Percentiles rank a stretch among this genome's conserved stretches.
Evolutionary conservation across 169 alveolate species (phyloP).

Genomic region (Theileria equi): DNA sequence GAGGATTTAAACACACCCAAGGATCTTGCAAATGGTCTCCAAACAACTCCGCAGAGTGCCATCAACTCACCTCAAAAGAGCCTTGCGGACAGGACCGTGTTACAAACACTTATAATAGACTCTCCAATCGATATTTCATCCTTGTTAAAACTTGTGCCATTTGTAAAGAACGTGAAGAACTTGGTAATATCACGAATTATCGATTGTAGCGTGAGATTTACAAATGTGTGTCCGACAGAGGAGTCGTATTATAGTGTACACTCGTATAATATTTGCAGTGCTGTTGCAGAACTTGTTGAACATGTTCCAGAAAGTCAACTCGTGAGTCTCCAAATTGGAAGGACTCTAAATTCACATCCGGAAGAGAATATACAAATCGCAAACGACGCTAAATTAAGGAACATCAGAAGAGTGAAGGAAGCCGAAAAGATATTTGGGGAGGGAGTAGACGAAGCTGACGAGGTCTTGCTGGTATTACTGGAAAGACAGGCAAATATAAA

Average conservation of each 20-base stretch:
- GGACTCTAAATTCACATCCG: not conserved
- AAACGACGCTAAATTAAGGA: not conserved
- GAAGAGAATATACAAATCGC: not conserved
- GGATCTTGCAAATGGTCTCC: no score
- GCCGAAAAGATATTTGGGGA: slow-evolving; percentile 9
- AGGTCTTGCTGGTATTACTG: not conserved
- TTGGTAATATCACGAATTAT: slow-evolving; percentile 13
- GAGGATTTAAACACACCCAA: no score
- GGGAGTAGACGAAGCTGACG: slow-evolving; percentile 19
- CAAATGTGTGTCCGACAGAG: no score
- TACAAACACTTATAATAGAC: slow-evolving; percentile 6
- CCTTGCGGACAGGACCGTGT: no score
- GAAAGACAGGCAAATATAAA: not conserved
- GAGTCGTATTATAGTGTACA: no score
- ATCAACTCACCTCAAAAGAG: no score
- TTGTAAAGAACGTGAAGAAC: slow-evolving; percentile 5
- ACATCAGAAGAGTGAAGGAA: not conserved
- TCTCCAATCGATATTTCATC: slow-evolving; percentile 5
- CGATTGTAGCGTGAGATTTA: not conserved
- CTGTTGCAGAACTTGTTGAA: slow-evolving; percentile 17
- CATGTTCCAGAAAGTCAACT: slow-evolving; percentile 22
- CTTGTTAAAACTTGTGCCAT: slow-evolving; percentile 11
- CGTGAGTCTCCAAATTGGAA: slow-evolving; percentile 12
- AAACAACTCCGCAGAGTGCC: no score
- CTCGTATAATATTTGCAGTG: slow-evolving; percentile 2